phyloP scores from a whole-genome alignment of 495 filamentous ascomycete genomes.

The Copromyces sp. region DNA sequence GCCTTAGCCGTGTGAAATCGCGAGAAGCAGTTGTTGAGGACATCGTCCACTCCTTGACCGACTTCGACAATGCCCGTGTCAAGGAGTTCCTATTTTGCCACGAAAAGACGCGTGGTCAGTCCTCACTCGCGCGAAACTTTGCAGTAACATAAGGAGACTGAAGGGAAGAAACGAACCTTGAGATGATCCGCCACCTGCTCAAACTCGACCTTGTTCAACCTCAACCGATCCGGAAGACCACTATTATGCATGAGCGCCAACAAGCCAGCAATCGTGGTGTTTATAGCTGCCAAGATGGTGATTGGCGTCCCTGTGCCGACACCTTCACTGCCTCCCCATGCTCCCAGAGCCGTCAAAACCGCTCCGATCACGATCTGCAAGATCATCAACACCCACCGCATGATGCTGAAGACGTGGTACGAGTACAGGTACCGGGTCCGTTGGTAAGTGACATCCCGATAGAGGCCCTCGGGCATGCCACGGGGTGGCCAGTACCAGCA shows the following conservation, averaged over 20 bases:
- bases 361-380: conserved; percentile 35
- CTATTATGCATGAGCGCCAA: conserved; percentile 42
- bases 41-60: conserved; percentile 27
- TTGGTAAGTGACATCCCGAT: conserved; percentile 31
- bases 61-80: conserved; percentile 34
- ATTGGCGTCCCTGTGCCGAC: conserved; percentile 22
- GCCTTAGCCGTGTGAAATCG: conserved; percentile 28
- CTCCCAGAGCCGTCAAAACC: conserved; percentile 34
- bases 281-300: conserved; percentile 37
- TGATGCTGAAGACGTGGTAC: conserved; percentile 22
- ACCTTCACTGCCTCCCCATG: conserved; percentile 14
- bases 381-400: conserved; percentile 34
- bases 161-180: conserved; percentile 16
- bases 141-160: not conserved
- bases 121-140: too few species aligned
- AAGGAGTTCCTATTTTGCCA: conserved; percentile 22
- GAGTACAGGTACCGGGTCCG: conserved; percentile 29
- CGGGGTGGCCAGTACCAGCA: conserved; percentile 34
- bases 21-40: conserved; percentile 29
- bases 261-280: conserved; percentile 39
- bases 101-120: not conserved
- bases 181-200: conserved; percentile 35
- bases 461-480: conserved; percentile 35
- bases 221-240: conserved; percentile 38
- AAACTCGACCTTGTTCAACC: conserved; percentile 36